phyloP scores from a whole-genome alignment of 768 basidiomycete genomes.

The Pholiota molesta region DNA sequence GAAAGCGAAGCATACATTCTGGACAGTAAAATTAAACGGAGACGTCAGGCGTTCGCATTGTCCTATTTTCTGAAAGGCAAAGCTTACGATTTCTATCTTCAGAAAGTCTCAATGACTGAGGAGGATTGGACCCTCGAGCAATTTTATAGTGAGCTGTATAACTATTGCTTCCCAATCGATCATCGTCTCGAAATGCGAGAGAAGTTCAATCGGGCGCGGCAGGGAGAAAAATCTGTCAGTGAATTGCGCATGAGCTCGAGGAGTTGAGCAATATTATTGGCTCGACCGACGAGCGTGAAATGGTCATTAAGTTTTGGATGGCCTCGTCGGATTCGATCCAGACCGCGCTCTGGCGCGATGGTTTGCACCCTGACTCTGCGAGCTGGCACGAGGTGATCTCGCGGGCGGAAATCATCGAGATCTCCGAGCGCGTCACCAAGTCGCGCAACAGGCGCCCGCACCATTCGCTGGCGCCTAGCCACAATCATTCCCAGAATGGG shows the following conservation, averaged over 20 bases:
- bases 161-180: slow-evolving; percentile 39
- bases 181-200: slow-evolving; percentile 22
- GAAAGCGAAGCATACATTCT: slow-evolving; percentile 12
- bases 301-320: slow-evolving; percentile 3
- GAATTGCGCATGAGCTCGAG: neutral
- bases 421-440: neutral
- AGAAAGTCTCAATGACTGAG: slow-evolving; percentile 24
- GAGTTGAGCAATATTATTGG: slow-evolving; percentile 1
- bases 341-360: neutral
- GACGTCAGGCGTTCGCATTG: slow-evolving; percentile 13
- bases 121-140: slow-evolving; percentile 28
- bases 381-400: slow-evolving; percentile 1
- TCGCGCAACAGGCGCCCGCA: no score
- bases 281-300: neutral
- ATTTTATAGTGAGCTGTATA: slow-evolving; percentile 36
- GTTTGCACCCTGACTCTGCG: neutral
- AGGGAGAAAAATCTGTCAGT: neutral
- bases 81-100: slow-evolving; percentile 18
- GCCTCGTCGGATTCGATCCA: neutral
- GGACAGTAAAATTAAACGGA: slow-evolving; percentile 7
- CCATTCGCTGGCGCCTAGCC: no score
- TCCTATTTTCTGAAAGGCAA: slow-evolving; percentile 12
- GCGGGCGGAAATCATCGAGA: slow-evolving; percentile 9
- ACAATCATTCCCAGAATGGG: neutral
- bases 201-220: neutral